Evolutionary conservation across 306 rosid genomes (phyloP).

Genomic region (Cicer cuneatum): DNA sequence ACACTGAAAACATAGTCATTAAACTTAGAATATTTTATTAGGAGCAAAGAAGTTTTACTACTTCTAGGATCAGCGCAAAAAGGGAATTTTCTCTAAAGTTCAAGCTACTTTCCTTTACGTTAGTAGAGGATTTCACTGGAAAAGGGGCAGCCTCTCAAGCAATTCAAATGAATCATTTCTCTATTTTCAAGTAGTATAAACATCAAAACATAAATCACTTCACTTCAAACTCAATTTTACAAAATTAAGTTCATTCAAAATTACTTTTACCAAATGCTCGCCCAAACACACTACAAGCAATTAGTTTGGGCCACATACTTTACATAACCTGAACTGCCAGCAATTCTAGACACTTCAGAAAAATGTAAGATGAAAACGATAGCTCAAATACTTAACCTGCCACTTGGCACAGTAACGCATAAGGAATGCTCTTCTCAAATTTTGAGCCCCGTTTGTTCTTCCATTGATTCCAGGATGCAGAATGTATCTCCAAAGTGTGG

Average conservation of each 20-base stretch:
- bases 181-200: not conserved
- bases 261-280: not conserved
- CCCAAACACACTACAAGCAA: conserved; percentile 30
- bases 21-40: not conserved
- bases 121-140: not conserved
- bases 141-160: not conserved
- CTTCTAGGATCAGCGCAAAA: not conserved
- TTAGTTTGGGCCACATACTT: conserved; percentile 33
- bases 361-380: conserved; percentile 19
- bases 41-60: not conserved
- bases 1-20: too few species aligned
- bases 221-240: not conserved
- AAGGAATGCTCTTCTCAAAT: conserved; percentile 85
- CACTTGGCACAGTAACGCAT: conserved; percentile 85
- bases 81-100: not conserved
- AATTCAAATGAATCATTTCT: too few species aligned
- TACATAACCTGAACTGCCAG: conserved; percentile 34
- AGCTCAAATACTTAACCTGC: conserved; percentile 66
- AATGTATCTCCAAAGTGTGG: conserved; percentile 86
- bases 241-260: not conserved
- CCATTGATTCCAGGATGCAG: conserved; percentile 79
- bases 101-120: not conserved
- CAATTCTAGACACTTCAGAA: conserved; percentile 31
- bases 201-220: conserved; percentile 8
- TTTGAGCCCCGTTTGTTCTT: conserved; percentile 67